These are phyloP conservation scores for Schizophyllum commune DNA, from an alignment of 1,284 basidiomycete genomes.

Conservation along the genomic window DNA sequence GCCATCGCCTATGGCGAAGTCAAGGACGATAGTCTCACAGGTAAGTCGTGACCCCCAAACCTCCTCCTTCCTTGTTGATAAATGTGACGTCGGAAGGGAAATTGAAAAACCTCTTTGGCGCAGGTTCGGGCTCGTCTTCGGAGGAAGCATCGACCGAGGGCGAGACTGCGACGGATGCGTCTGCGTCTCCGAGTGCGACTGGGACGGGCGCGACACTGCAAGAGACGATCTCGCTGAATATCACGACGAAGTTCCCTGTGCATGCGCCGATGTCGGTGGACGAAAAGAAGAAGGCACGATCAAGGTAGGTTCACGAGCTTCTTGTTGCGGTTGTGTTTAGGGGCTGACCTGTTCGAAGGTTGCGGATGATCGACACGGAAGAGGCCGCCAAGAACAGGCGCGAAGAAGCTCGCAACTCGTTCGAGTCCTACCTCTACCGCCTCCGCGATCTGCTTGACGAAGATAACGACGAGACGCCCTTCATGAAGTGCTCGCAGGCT, in stretches of 20 bases:
- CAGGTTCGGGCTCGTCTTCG: constrained; percentile 31
- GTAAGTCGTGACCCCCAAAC: constrained; percentile 27
- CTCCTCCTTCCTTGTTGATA: constrained; percentile 6
- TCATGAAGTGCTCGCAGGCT: constrained; percentile 72
- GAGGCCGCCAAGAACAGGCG: constrained; percentile 72
- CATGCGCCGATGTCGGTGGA: constrained; percentile 65
- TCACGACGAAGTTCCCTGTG: constrained; percentile 55
- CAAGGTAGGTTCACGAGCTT: constrained; percentile 39
- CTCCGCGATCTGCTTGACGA: constrained; percentile 78
- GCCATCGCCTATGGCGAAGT: constrained; percentile 70
- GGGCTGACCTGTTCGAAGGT: constrained; percentile 34
- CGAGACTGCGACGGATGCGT: constrained; percentile 23
- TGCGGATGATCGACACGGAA: constrained; percentile 72
- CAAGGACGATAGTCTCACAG: constrained; percentile 70
- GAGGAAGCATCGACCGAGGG: constrained; percentile 29
- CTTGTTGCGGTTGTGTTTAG: constrained; percentile 4
- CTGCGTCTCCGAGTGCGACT: constrained; percentile 20
- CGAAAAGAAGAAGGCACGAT: constrained; percentile 65
- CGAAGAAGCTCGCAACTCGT: constrained; percentile 87
- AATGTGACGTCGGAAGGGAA: constrained; percentile 41
- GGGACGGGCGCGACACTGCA: constrained; percentile 21
- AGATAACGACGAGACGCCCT: constrained; percentile 56
- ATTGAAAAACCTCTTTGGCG: constrained; percentile 80
- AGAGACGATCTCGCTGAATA: constrained; percentile 54
- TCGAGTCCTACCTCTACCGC: constrained; percentile 91